A percentile compares a stretch with the other conserved stretches of the same genome.
phyloP scores from a whole-genome alignment of 2,329 filamentous ascomycete species.

The Aspergillus uvarum region DNA sequence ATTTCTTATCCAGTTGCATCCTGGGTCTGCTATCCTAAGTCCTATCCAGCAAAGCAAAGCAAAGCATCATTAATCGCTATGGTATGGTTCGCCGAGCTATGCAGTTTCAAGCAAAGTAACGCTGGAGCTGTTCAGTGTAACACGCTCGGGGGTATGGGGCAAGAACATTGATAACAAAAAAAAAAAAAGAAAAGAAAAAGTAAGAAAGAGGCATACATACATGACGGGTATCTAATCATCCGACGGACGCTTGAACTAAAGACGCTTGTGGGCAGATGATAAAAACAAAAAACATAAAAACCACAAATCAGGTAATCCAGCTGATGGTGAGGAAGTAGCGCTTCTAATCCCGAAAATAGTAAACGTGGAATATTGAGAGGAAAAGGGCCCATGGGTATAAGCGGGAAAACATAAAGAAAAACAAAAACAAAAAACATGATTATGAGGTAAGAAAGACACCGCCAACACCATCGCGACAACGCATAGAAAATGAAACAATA shows the following conservation, averaged over 20 bases:
- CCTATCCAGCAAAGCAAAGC: constrained; percentile 1
- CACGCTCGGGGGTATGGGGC: constrained; percentile 25
- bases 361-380: not conserved
- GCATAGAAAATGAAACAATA: constrained; percentile 9
- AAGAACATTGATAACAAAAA: constrained; percentile 6
- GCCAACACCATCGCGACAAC: constrained; percentile 16
- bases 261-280: not conserved
- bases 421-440: not conserved
- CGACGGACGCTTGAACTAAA: constrained; percentile 6
- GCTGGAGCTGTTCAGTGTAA: constrained; percentile 21
- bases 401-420: not conserved
- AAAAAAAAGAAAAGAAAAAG: not conserved
- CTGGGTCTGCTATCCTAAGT: not conserved
- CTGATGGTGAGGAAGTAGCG: not conserved
- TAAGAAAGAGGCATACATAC: constrained; percentile 11
- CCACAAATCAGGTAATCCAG: constrained; percentile 1
- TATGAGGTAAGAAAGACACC: not conserved
- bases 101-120: constrained; percentile 16
- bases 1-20: not conserved
- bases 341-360: not conserved
- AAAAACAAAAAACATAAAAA: constrained; percentile 6
- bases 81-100: constrained; percentile 25
- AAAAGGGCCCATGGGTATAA: not conserved
- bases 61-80: constrained; percentile 8
- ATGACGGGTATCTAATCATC: constrained; percentile 24